phyloP scores from a whole-genome alignment of 2,329 filamentous ascomycete species.

The Diaporthe citri region DNA sequence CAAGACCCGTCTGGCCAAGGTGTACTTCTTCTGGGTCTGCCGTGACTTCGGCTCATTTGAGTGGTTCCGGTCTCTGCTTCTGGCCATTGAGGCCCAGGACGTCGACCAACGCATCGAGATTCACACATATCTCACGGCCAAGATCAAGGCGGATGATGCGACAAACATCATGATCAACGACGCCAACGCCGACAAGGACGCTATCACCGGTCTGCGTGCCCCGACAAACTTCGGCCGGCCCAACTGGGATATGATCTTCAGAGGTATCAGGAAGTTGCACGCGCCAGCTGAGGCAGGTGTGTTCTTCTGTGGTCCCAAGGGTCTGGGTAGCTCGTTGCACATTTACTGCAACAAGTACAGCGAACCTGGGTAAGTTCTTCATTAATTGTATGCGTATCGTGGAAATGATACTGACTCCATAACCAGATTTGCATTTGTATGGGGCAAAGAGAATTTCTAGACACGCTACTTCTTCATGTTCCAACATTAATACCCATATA shows the following conservation, averaged over 20 bases:
- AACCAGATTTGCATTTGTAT: conserved; percentile 72
- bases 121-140: conserved; percentile 88
- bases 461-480: conserved; percentile 35
- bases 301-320: conserved; percentile 90
- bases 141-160: conserved; percentile 87
- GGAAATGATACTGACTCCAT: conserved; percentile 45
- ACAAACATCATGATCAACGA: conserved; percentile 96
- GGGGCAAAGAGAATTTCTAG: conserved; percentile 79
- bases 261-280: conserved; percentile 84
- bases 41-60: conserved; percentile 89
- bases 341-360: conserved; percentile 91
- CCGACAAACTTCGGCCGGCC: conserved; percentile 89
- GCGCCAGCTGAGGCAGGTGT: conserved; percentile 79
- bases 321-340: conserved; percentile 80
- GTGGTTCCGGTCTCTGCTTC: conserved; percentile 87
- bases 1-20: conserved; percentile 83
- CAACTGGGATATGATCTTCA: conserved; percentile 93
- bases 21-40: conserved; percentile 95
- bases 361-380: conserved; percentile 75
- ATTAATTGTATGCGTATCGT: fast-evolving
- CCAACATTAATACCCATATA: conserved; percentile 23
- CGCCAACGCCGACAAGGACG: conserved; percentile 84
- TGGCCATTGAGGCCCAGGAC: conserved; percentile 89
- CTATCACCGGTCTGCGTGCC: conserved; percentile 84
- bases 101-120: conserved; percentile 88